Conservation (phyloP, 2,329 filamentous ascomycete species). For the Xylariales sp. region DNA sequence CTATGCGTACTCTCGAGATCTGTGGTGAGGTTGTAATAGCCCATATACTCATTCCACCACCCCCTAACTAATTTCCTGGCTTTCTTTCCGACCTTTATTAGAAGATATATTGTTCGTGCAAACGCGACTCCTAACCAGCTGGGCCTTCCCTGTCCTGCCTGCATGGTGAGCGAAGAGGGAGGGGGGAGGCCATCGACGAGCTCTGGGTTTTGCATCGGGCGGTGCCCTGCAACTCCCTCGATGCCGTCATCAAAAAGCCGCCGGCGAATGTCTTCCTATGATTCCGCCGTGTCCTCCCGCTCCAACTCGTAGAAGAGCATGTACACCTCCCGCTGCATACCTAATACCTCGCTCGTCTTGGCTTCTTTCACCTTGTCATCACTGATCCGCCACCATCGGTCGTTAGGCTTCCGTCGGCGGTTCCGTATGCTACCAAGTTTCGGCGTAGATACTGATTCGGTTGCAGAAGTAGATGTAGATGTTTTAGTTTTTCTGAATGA, state of each 20-base stretch:
- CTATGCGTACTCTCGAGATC: not conserved
- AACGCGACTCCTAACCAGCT: conserved; percentile 27
- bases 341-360: conserved; percentile 89
- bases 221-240: conserved; percentile 28
- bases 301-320: conserved; percentile 95
- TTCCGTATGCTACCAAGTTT: conserved; percentile 33
- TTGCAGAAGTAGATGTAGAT: conserved; percentile 44
- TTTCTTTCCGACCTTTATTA: not conserved
- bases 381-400: conserved; percentile 97
- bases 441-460: conserved; percentile 26
- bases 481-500: conserved; percentile 41
- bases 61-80: not conserved
- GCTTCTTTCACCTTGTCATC: conserved; percentile 97
- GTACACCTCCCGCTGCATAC: conserved; percentile 96
- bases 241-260: conserved; percentile 36
- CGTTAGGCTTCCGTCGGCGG: conserved; percentile 68
- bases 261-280: conserved; percentile 36
- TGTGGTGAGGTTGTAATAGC: conserved; percentile 5
- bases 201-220: conserved; percentile 29
- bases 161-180: conserved; percentile 10
- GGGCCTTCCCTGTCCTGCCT: conserved; percentile 22
- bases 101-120: not conserved
- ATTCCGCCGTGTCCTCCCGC: conserved; percentile 51
- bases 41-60: conserved; percentile 30
- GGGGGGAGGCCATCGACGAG: conserved; percentile 22